Base-by-base conservation (phyloP, 2,329 filamentous ascomycete genomes). In the Zymoseptoria crescenta region DNA sequence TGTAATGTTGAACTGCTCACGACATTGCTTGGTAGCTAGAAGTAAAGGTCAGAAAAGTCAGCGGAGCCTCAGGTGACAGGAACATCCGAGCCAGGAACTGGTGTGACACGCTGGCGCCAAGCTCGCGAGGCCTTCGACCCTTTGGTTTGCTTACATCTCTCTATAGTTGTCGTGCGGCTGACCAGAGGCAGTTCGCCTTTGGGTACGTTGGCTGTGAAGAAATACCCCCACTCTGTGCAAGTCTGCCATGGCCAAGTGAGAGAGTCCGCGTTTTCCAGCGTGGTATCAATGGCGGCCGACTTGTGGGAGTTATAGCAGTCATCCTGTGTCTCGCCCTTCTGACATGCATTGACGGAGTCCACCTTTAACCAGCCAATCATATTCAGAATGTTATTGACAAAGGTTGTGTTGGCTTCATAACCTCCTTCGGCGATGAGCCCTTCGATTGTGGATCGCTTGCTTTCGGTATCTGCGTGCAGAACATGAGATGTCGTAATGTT, bases 141-240 rank as follows among this genome's bases (percentile, higher is more conserved):
- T 24, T 24, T 24, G 24, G 2, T 24, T 24, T 24, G 4, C 24
- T 24, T 24, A 24, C 24, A 2, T 3, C 0, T 91, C 67, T 62
- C 86, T 82, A 41, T 90, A 77, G 3, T 84, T 79, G 13, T 6
- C 13, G n/a, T 16, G 13, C 90, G 86, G 0, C 89, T 93, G 54
- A 94, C 78, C 5, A 95, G 73, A 0, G 90, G 86, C 1, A 87
- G 80, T 56, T 85, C 80, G 59, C 82, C 76, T 0, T 75, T 67
- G 0, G 89, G 89, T 0, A 86, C 84, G 27, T 85, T 86, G 53
- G 90, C 89, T 0, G 87, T 90, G 64, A 87, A 82, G 54, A 92
- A 83, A 74, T 84, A 94, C 8, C 89, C 90, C 89, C 88, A 94
- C 80, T 84, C 82, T 13, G 70, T 74, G 60, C 80, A 81, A 58